phyloP scores from a whole-genome alignment of 139 green algal species.

The Ulvella scutata region DNA sequence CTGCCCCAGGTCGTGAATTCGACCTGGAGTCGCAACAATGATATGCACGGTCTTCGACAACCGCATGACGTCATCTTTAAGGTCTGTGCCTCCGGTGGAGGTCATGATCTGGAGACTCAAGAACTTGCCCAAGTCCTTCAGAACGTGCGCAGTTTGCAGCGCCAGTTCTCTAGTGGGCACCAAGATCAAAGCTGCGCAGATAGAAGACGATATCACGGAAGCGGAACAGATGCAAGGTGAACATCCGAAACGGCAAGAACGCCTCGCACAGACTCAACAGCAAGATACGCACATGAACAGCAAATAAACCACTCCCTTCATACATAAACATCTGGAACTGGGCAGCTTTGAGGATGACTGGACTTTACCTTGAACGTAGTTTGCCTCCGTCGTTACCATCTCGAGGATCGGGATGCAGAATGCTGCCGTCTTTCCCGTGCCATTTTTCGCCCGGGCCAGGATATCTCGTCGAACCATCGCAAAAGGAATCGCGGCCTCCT shows the following conservation, averaged over 20 bases:
- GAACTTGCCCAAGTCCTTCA: constrained; percentile 96
- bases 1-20: constrained; percentile 88
- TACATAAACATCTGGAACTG: no score
- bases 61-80: constrained; percentile 98
- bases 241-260: no score
- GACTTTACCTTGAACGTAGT: constrained; percentile 88
- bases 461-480: constrained; percentile 93
- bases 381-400: constrained; percentile 69
- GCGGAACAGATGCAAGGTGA: no score
- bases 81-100: constrained; percentile 86
- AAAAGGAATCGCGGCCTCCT: constrained; percentile 96
- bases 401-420: constrained; percentile 96
- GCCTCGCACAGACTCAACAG: no score
- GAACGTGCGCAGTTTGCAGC: constrained; percentile 91
- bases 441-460: constrained; percentile 97
- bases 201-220: no score
- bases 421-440: constrained; percentile 96
- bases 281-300: no score
- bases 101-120: constrained; percentile 84
- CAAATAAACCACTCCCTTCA: no score
- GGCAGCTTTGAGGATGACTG: no score
- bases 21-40: constrained; percentile 92
- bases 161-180: constrained; percentile 96
- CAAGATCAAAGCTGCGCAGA: constrained; percentile 74
- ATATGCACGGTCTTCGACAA: constrained; percentile 73